phyloP scores from a whole-genome alignment of 75 land plant genomes.

The Azolla pinnata region DNA sequence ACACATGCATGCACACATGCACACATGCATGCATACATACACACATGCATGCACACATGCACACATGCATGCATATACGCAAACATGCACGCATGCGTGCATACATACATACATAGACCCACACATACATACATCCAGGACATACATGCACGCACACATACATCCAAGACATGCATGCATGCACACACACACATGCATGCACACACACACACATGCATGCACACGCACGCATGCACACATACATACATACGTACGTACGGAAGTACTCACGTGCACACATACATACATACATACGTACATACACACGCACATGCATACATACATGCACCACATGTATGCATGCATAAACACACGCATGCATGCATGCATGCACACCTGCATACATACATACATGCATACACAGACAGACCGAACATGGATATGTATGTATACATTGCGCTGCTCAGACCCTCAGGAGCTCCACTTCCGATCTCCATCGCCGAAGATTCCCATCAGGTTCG shows the following conservation, averaged over 20 bases:
- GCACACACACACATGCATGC: background rate
- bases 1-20: background rate
- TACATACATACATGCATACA: conserved; percentile 5
- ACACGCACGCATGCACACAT: background rate
- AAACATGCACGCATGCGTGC: background rate
- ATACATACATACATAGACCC: background rate
- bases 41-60: background rate
- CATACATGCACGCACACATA: too few species aligned
- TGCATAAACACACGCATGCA: conserved; percentile 1
- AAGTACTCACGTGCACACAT: background rate
- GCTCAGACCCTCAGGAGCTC: background rate
- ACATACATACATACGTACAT: background rate
- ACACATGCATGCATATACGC: background rate
- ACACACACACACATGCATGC: conserved; percentile 4
- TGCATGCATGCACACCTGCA: background rate
- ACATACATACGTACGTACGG: background rate
- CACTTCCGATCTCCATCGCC: background rate
- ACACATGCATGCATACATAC: background rate
- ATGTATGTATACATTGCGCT: background rate
- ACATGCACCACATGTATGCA: background rate
- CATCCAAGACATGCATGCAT: background rate
- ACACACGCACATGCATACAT: conserved; percentile 1
- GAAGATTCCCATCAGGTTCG: background rate
- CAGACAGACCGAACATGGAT: background rate
- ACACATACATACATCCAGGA: background rate